Base-by-base conservation (phyloP, 306 rosid genomes). In the Glycine latifolia region DNA sequence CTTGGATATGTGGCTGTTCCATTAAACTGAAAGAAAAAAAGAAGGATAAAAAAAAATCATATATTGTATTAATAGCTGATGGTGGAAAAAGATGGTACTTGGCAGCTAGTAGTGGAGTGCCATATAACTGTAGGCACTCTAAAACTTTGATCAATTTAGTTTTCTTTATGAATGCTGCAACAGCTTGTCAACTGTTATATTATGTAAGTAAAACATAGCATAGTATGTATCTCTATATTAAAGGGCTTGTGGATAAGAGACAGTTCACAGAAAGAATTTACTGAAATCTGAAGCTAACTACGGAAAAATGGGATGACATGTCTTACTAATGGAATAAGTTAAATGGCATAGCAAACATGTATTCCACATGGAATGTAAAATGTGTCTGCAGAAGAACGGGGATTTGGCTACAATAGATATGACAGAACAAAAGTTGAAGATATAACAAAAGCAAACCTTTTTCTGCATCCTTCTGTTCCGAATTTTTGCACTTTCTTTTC, bases 1-100 rank as follows among this genome's bases (percentile, higher is more conserved):
- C 99, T 91, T 65, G 98, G 99, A 67, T 74, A 88, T 78, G 61
- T 84, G 2, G 94, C 77, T 1, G 94, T 90, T 88, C 98, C 99
- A 67, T 89, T 89, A 77, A 73, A 91, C 98, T 95, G 91, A 44
- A 58, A n/a, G 16, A 10, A 77, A 72, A 72, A 63, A 76, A 20
- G 31, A 75, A 43, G 43, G 15, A 71, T 8, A 20, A n/a, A n/a
- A 20, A 0, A 37, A 31, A 67, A 66, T 17, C 54, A 76, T 46
- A 33, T 60, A 76, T 53, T 41, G 49, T 33, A 61, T 67, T 37
- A 53, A 13, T 41, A 56, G 67, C 12, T 54, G 14, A 44, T 20
- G 26, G 47, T 15, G 15, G 35, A 9, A 37, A 49, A 63, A 60
- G 44, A 7, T 14, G 8, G 73, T 7, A 68, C 39, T 67, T 9